Conservation (phyloP, 73 alveolate genomes). For the Blepharisma japonicum region DNA sequence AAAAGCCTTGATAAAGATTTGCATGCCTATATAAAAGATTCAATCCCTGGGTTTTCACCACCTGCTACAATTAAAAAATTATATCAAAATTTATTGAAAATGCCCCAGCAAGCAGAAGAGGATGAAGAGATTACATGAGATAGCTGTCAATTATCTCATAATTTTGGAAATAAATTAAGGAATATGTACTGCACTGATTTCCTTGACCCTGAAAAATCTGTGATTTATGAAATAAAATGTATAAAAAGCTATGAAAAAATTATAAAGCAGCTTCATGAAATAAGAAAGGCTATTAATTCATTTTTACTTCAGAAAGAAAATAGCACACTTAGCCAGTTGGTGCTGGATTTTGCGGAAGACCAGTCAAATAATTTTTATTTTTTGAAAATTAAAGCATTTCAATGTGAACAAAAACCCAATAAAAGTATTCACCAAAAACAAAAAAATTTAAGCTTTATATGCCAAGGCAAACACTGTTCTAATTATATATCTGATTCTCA, state of each 20-base stretch:
- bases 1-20: no score
- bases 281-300: not conserved
- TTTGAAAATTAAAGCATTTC: not conserved
- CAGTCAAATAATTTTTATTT: not conserved
- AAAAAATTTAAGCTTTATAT: not conserved
- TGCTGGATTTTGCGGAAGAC: slow-evolving; percentile 10
- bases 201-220: not conserved
- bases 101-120: not conserved
- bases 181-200: no score
- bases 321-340: not conserved
- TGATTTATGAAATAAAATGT: not conserved
- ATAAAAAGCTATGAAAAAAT: not conserved
- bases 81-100: no score
- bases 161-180: no score
- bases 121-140: not conserved
- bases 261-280: not conserved
- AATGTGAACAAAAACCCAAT: not conserved
- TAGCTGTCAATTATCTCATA: not conserved
- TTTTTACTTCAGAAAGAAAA: not conserved
- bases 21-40: no score
- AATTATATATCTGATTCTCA: not conserved
- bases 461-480: slow-evolving; percentile 16
- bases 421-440: not conserved
- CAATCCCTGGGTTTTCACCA: no score
- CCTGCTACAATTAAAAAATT: no score